Evolutionary conservation across 176 grass and related monocot species (phyloP), one percentile per base, ranked within the genome.

Genomic region (Ananas comosus): DNA sequence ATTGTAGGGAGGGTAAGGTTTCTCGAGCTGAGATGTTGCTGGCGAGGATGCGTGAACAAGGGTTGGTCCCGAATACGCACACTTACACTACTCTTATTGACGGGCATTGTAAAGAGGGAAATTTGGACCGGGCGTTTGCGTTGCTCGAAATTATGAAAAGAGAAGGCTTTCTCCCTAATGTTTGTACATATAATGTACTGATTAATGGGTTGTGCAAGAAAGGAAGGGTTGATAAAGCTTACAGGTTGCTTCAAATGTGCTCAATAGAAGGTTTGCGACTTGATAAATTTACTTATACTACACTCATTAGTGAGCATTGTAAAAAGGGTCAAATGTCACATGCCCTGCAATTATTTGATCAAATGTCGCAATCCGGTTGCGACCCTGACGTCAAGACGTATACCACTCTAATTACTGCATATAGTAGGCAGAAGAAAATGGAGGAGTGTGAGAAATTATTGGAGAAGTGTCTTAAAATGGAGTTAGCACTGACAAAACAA

Each of bases 251-350:
- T 70, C 58, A 64, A 59, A 65, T 51, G 77, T 86, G 72, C 51
- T 80, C 68, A 53, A 81, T 50, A 64, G 73, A 90, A 59, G 89
- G 89, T 16, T 72, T 97, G 72, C 64, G 75, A 54, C 69, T 76
- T 50, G 93, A 97, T 82, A 92, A 90, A 73, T 58, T 97, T 25
- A 92, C 89, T 57, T 97, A 92, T 83, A 85, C 83, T 66, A 83
- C 83, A 70, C 80, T 97, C 51, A 85, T 82, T 19, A 88, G 79
- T 77, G 89, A 83, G 48, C 84, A 91, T 51, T 92, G 89, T 82
- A 92, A 90, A 83, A 75, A 71, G 74, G 89, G 81, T 5, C 74
- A 97, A 4, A 85, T 81, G 75, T 72, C 75, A 29, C 83, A 69
- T 69, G 86, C 84, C 68, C 64, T 85, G 51, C 65, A 92, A 61